Evolutionary conservation across 257 asterid species (phyloP).

Genomic region (Solanum arcanum): DNA sequence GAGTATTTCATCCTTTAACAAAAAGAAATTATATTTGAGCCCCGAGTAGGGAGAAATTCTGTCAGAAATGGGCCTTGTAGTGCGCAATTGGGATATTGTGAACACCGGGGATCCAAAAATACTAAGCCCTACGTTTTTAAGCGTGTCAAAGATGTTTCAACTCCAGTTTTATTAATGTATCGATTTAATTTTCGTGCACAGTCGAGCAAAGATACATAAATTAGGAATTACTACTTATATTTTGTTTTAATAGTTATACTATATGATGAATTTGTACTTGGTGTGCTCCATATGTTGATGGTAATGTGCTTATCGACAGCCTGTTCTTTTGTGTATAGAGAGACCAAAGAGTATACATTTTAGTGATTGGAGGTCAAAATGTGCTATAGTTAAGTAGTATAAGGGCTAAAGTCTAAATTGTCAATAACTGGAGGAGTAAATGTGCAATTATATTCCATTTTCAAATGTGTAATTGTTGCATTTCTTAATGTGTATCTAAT

Average conservation of each 20-base stretch:
- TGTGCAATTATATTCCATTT: background rate
- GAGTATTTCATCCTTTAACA: too few species aligned
- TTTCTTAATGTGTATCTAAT: background rate
- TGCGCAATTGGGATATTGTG: too few species aligned
- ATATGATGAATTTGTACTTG: background rate
- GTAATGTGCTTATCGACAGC: background rate
- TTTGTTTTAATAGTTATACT: too few species aligned
- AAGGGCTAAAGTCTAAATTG: background rate
- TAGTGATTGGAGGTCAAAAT: background rate
- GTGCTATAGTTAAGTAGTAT: background rate
- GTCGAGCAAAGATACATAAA: background rate
- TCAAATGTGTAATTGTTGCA: background rate
- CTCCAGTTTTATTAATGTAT: accelerated
- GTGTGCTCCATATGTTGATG: background rate
- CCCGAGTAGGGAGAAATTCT: too few species aligned
- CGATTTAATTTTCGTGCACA: too few species aligned
- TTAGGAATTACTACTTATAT: background rate
- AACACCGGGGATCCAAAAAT: too few species aligned
- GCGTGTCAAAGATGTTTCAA: too few species aligned
- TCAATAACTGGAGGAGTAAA: background rate
- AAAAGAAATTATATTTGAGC: too few species aligned
- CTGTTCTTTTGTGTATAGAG: background rate
- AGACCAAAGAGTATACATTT: background rate
- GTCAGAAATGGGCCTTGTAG: too few species aligned
- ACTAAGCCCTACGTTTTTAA: too few species aligned